phyloP scores from a whole-genome alignment of 2,329 filamentous ascomycete species.

The Phoma herbarum region DNA sequence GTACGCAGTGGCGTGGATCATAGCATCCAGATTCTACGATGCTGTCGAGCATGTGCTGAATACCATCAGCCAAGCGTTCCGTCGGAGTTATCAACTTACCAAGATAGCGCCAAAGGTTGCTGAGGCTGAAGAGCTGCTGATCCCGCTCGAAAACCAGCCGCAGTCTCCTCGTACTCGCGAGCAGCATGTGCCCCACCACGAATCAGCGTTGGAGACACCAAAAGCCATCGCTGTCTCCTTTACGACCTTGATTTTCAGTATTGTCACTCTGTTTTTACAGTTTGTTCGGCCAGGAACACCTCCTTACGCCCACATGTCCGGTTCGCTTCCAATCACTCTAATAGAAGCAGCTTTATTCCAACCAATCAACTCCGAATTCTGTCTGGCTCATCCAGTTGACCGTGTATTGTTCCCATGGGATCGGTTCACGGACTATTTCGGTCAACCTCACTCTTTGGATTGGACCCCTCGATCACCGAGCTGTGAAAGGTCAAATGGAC shows the following conservation, averaged over 20 bases:
- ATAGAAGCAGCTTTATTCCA: slow-evolving; percentile 27
- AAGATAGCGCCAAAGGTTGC: slow-evolving; percentile 9
- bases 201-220: slow-evolving; percentile 4
- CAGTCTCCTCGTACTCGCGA: slow-evolving; percentile 4
- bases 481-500: slow-evolving; percentile 23
- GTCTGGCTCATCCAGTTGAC: slow-evolving; percentile 27
- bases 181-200: neutral
- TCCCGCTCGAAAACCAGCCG: slow-evolving; percentile 18
- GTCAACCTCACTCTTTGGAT: slow-evolving; percentile 18
- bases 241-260: slow-evolving; percentile 17
- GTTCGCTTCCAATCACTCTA: slow-evolving; percentile 27
- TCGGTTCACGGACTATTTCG: slow-evolving; percentile 23
- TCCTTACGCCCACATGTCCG: slow-evolving; percentile 31
- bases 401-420: slow-evolving; percentile 26
- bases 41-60: slow-evolving; percentile 17
- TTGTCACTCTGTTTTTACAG: slow-evolving; percentile 20
- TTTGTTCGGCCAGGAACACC: slow-evolving; percentile 24
- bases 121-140: slow-evolving; percentile 21
- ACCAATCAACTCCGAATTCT: slow-evolving; percentile 31
- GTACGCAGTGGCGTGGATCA: slow-evolving; percentile 19
- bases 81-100: slow-evolving; percentile 11
- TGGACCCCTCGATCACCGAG: slow-evolving; percentile 22
- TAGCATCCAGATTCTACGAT: slow-evolving; percentile 25
- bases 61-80: slow-evolving; percentile 16
- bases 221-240: slow-evolving; percentile 21